Evolutionary conservation across 1,284 basidiomycete genomes (phyloP), one percentile per base, ranked within the genome.

Genomic region (Marasmius sp.): DNA sequence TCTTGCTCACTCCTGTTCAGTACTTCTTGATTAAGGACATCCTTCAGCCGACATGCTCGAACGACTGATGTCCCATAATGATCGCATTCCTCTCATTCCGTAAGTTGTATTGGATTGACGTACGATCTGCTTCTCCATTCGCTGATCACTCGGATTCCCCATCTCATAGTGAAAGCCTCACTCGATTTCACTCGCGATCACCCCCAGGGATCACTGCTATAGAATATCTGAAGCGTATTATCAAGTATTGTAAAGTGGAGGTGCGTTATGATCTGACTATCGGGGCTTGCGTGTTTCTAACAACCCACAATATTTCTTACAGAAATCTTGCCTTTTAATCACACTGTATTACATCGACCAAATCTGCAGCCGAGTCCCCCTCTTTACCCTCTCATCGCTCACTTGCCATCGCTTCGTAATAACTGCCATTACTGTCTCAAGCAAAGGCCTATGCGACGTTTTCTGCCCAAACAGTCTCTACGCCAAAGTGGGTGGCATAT

Each of bases 341-440:
- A 90, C 91, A 43, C 84, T 97, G 63, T 90, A 93, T 75, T 97
- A 97, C 78, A 95, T 97, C 78, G 95, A 97, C 79, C 91, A 94
- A 76, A 94, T 96, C 67, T 96, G 94, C 77, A 83, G 89, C 59
- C 87, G 92, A 66, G 85, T 88, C 68, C 91, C 94, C 41, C 81
- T 86, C 54, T 97, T 97, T 79, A 96, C 93, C 43, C 85, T 98
- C 67, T 93, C 93, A 48, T 97, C 94, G 38, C 85, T 97, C 71
- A 98, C 96, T 37, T 95, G 95, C 70, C 96, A 97, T 78, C 93
- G 95, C 60, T 97, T 97, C 78, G 84, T 96, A 72, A 97, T 97
- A 77, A 85, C 95, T 57, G 86, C 94, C 67, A 89, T 96, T 71
- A 87, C 91, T 45, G 89, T 95, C 60, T 88, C 93, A 61, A 91